Base-by-base conservation (phyloP, 2,329 filamentous ascomycete species). In the Tolypocladium cylindrosporum region DNA sequence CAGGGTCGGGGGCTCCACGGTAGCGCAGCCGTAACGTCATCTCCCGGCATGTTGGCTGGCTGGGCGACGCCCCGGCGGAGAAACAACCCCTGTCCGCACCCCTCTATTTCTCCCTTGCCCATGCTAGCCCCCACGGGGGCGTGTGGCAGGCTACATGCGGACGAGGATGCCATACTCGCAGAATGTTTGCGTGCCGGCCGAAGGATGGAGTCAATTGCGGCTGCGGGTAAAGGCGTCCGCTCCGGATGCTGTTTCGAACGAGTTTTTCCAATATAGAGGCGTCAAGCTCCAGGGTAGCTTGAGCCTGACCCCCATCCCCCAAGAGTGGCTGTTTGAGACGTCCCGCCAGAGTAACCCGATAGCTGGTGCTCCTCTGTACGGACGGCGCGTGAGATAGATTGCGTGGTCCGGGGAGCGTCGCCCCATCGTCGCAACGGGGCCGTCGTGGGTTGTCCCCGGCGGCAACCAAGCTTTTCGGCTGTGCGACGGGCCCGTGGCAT, bases 21-120 rank as follows among this genome's bases (percentile, higher is more conserved):
- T 24, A 34, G 2, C 16, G 48, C 24, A 45, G 37, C 41, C 55
- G 55, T 58, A 61, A 63, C 66, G 66, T 67, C 66, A 68, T 63
- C 45, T 56, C 58, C 45, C 60, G 59, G 61, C 39, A n/a, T 16
- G 4, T 31, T 56, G 50, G 52, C 57, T 59, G 55, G 58, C 48
- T 37, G 24, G 14, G 3, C n/a, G 10, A 7, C 21, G 39, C n/a
- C 34, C 8, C 13, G 19, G 43, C 24, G 43, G 43, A 48, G 43
- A 48, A 48, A 10, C 14, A 16, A 19, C 43, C 43, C 43, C 43
- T 48, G 24, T 9, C 2, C 2, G 43, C 43, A 16, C 43, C 14
- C 24, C 43, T 16, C 24, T 31, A 31, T 16, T 16, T 34, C n/a
- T 31, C 27, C 45, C 45, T 48, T 21, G 7, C 43, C 43, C 43